Percentiles rank a stretch among this genome's conserved stretches.
Evolutionary conservation across 164 flowering plant species (phyloP).

Genomic region (Warburgia ugandensis): DNA sequence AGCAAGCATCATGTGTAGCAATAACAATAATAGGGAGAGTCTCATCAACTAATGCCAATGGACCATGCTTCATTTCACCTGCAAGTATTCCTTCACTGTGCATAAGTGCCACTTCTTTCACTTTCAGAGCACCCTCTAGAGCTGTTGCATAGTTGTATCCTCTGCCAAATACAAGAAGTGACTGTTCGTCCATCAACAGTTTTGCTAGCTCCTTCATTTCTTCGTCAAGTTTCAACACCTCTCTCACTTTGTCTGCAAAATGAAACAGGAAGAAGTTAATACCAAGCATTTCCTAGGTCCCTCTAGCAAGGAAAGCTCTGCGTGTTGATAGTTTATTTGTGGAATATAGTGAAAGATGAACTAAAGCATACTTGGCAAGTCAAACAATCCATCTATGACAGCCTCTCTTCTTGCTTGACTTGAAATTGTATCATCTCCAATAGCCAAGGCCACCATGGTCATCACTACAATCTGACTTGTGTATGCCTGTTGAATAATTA

Average conservation of each 20-base stretch:
- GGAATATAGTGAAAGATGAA: background rate
- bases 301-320: background rate
- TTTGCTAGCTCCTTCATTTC: constrained; percentile 90
- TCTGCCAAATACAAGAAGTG: constrained; percentile 95
- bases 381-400: constrained; percentile 74
- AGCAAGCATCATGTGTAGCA: constrained; percentile 89
- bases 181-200: constrained; percentile 69
- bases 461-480: constrained; percentile 97
- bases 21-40: constrained; percentile 88
- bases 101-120: constrained; percentile 95
- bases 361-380: constrained; percentile 72
- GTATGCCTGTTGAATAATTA: constrained; percentile 54
- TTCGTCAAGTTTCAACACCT: constrained; percentile 77
- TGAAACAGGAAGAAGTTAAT: background rate
- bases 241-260: constrained; percentile 63
- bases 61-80: constrained; percentile 99
- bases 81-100: constrained; percentile 99
- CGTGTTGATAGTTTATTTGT: too few species aligned
- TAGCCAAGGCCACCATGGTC: constrained; percentile 90
- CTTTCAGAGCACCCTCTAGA: constrained; percentile 92
- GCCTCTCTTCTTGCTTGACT: constrained; percentile 74
- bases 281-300: background rate
- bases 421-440: constrained; percentile 81
- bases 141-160: constrained; percentile 98
- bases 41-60: constrained; percentile 95